Percentiles rank a stretch among this genome's conserved stretches.
phyloP scores from a whole-genome alignment of 116 monocot genomes.

The Thalassia testudinum region DNA sequence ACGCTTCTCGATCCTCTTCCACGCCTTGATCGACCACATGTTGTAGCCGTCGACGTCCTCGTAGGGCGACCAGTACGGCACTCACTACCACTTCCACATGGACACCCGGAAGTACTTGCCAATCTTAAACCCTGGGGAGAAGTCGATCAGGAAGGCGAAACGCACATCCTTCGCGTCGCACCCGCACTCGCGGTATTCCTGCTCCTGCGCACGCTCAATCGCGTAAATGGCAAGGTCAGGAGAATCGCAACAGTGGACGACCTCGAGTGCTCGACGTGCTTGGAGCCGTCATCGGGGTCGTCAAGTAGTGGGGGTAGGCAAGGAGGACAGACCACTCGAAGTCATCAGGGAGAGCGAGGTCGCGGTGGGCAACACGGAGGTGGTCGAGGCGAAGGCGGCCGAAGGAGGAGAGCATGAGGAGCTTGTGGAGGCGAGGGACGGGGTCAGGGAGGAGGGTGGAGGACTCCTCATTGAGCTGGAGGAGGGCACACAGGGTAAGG shows the following conservation, averaged over 20 bases:
- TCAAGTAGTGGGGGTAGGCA: slow-evolving; percentile 46
- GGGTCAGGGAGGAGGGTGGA: slow-evolving; percentile 40
- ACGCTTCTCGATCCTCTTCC: slow-evolving; percentile 78
- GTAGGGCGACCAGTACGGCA: slow-evolving; percentile 94
- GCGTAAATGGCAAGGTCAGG: slow-evolving; percentile 28
- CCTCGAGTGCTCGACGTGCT: slow-evolving; percentile 56
- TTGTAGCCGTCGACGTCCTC: slow-evolving; percentile 83
- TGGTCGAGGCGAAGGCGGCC: slow-evolving; percentile 84
- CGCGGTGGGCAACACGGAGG: slow-evolving; percentile 53
- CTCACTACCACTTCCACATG: slow-evolving; percentile 96
- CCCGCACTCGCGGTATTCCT: slow-evolving; percentile 48
- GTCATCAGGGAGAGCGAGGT: slow-evolving; percentile 79
- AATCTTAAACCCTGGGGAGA: slow-evolving; percentile 91
- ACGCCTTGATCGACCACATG: slow-evolving; percentile 73
- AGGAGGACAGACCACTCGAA: slow-evolving; percentile 76
- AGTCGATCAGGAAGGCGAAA: slow-evolving; percentile 61
- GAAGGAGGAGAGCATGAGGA: too few relatives aligned
- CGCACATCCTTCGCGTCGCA: slow-evolving; percentile 56
- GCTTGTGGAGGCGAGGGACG: slow-evolving; percentile 48
- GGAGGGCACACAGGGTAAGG: slow-evolving; percentile 48
- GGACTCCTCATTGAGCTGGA: slow-evolving; percentile 30
- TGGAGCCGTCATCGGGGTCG: slow-evolving; percentile 17
- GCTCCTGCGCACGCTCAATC: slow-evolving; percentile 52
- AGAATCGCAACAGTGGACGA: slow-evolving; percentile 11
- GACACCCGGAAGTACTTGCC: slow-evolving; percentile 83